These are phyloP conservation scores for Cercospora sp. DNA, from an alignment of 2,329 filamentous ascomycete species.

Conservation along the genomic window DNA sequence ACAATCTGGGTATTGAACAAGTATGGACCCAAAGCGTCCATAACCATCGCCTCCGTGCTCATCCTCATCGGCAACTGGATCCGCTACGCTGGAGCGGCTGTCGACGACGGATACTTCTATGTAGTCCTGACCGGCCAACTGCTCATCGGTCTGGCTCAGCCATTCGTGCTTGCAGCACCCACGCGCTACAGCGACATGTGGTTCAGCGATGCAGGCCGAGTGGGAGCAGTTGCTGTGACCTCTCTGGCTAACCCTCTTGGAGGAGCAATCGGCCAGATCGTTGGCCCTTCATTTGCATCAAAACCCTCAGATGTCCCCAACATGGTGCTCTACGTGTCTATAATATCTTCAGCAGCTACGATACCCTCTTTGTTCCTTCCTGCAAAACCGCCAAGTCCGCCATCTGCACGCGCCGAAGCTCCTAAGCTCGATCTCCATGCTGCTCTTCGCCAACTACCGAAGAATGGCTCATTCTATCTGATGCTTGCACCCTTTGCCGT, in stretches of 20 bases:
- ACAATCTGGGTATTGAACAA: conserved; percentile 76
- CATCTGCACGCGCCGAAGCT: conserved; percentile 65
- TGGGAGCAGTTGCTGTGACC: conserved; percentile 81
- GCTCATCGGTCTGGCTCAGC: conserved; percentile 83
- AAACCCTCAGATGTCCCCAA: conserved; percentile 66
- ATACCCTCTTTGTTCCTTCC: conserved; percentile 83
- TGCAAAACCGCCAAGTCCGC: conserved; percentile 72
- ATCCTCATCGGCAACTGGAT: conserved; percentile 88
- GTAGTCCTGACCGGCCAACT: conserved; percentile 90
- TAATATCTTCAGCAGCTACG: conserved; percentile 59
- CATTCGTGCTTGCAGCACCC: conserved; percentile 86
- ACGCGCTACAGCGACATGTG: conserved; percentile 91
- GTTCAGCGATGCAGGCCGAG: conserved; percentile 83
- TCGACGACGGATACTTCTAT: conserved; percentile 61
- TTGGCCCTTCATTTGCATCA: conserved; percentile 75
- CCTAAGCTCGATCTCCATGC: conserved; percentile 54
- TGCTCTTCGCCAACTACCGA: conserved; percentile 51
- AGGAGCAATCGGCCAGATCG: conserved; percentile 81
- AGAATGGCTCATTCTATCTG: conserved; percentile 74
- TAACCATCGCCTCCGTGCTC: conserved; percentile 71
- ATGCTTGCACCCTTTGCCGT: conserved; percentile 76
- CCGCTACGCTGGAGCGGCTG: conserved; percentile 40
- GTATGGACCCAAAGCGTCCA: conserved; percentile 73
- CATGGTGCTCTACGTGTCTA: conserved; percentile 65
- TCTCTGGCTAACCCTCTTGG: conserved; percentile 88